Base-by-base conservation (phyloP, 768 basidiomycete species). In the Fibroporia radiculosa region DNA sequence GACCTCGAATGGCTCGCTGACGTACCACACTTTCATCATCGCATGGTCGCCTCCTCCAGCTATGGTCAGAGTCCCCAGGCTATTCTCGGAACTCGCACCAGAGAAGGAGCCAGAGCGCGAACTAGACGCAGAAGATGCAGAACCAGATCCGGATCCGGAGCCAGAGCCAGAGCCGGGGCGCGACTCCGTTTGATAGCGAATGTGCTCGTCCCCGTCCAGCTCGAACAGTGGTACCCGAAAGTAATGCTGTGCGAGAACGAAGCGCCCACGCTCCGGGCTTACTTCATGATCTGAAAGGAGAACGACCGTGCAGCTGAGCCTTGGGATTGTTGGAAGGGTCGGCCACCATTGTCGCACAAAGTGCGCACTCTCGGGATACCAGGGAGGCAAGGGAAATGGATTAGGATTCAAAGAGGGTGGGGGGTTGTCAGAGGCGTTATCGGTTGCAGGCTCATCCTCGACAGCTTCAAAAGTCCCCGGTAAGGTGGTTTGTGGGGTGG, bases 271-370 rank as follows among this genome's bases (percentile, higher is more conserved):
- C 47, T 80, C 78, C 13, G 77, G 78, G 6, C 67, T 62, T n/a
- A 67, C 72, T 50, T 84, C 76, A 47, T 82, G 80, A 10, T 72
- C 68, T 0, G 80, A 77, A 3, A 84, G 72, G 1, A 86, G 69
- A 18, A 84, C 73, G 18, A 85, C 82, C 0, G 83, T 83, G 53
- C 82, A 84, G 61, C 82, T 84, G 7, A 84, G 71, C 20, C 77
- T 69, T 1, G 80, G 84, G 11, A 84, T 74, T 1, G 70, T 67
- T 0, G 77, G 71, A 3, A 85, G 62, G 2, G 74, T 77, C 1
- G 84, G 84, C 84, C 84, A 86, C 84, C 84, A 86, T 49, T 86
- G 84, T 10, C 84, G 75, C 4, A 86, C 82, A 48, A 85, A 86
- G 62, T 85, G 83, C 0, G 82, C 82, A 40, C 74, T 76, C 55